Evolutionary conservation across 441 rosid genomes (phyloP).

Genomic region (Aleurites moluccanus): DNA sequence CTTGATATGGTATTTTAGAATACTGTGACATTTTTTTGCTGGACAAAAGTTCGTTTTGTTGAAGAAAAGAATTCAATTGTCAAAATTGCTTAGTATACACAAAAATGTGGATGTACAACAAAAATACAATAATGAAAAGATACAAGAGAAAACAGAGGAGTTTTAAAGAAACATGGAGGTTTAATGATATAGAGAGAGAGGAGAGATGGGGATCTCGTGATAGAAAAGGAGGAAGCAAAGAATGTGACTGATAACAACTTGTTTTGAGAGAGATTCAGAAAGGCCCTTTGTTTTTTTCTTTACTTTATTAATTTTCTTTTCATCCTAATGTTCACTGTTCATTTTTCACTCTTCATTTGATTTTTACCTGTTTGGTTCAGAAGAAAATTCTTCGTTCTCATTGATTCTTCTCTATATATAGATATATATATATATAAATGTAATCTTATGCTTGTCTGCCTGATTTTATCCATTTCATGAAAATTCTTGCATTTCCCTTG

Average conservation of each 20-base stretch:
- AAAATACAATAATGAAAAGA: neutral
- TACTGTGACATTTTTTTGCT: slow-evolving; percentile 1
- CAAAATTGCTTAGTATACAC: neutral
- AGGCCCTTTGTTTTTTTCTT: too few species aligned
- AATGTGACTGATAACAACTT: slow-evolving; percentile 26
- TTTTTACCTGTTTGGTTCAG: too few species aligned
- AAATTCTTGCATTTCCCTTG: too few species aligned
- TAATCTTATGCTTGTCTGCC: too few species aligned
- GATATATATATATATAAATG: too few species aligned
- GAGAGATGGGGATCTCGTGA: slow-evolving; percentile 83
- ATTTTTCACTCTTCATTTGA: too few species aligned
- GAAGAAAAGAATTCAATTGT: neutral
- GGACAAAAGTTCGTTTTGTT: neutral
- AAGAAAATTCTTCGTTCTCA: too few species aligned
- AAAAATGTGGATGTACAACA: neutral
- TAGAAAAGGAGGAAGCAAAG: slow-evolving; percentile 66
- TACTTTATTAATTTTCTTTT: too few species aligned
- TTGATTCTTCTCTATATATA: too few species aligned
- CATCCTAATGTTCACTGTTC: too few species aligned
- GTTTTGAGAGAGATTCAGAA: slow-evolving; percentile 1
- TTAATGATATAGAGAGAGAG: neutral
- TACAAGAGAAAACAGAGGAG: neutral
- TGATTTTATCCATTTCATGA: too few species aligned
- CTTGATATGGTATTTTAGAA: slow-evolving; percentile 13
- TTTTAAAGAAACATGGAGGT: neutral